These are phyloP conservation scores for Sphagnum magellanicum DNA, from an alignment of 228 moss, liverwort and hornwort species.

Conservation along the genomic window DNA sequence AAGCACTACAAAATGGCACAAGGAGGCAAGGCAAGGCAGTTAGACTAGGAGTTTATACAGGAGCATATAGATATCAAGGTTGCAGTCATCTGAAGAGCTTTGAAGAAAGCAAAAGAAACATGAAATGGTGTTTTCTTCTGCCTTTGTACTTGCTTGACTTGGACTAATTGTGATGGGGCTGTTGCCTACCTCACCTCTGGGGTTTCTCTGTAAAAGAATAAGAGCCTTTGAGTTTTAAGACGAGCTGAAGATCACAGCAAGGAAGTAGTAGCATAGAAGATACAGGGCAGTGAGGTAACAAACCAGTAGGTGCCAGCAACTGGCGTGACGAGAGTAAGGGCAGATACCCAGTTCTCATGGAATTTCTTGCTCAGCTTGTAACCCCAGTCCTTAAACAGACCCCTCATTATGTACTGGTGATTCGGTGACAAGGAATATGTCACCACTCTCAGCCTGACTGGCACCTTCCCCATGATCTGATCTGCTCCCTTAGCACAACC, in stretches of 20 bases:
- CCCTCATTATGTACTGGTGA: slow-evolving; percentile 37
- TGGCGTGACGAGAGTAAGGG: slow-evolving; percentile 48
- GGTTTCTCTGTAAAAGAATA: too few relatives aligned
- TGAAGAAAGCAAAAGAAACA: neutral
- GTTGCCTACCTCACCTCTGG: too few relatives aligned
- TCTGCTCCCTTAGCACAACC: neutral
- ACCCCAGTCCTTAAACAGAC: slow-evolving; percentile 48
- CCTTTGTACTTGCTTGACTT: neutral
- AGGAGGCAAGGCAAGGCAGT: too few relatives aligned
- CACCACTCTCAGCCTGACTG: slow-evolving; percentile 60
- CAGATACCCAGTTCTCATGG: slow-evolving; percentile 70
- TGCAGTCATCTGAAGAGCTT: neutral
- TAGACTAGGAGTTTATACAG: too few relatives aligned
- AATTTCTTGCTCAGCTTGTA: slow-evolving; percentile 68
- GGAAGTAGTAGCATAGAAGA: neutral
- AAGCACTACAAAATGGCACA: too few relatives aligned
- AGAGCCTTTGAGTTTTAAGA: too few relatives aligned
- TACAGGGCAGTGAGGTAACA: neutral
- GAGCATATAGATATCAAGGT: too few relatives aligned
- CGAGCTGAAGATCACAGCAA: too few relatives aligned
- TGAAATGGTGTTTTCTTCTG: neutral
- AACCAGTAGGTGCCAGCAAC: slow-evolving; percentile 65
- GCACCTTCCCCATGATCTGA: slow-evolving; percentile 44
- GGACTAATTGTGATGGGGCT: too few relatives aligned
- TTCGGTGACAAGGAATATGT: slow-evolving; percentile 44